These are phyloP conservation scores for Immersiella caudata DNA, from an alignment of 495 filamentous ascomycete genomes.

Conservation along the genomic window DNA sequence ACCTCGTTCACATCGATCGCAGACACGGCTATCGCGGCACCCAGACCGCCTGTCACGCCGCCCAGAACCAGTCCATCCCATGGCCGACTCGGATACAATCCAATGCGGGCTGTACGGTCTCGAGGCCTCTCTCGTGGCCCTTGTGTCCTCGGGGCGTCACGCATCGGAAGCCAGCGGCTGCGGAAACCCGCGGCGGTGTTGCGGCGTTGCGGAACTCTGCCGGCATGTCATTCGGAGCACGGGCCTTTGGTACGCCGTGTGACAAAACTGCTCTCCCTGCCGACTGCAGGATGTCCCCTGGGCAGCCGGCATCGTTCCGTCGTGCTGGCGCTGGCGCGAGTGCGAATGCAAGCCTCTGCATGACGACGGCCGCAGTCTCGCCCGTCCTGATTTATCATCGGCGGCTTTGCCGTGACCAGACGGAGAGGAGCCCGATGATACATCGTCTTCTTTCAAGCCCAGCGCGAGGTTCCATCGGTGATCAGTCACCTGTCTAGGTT, in stretches of 20 bases:
- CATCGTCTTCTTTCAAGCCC: background rate
- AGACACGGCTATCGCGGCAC: conserved; percentile 4
- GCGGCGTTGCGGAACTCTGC: background rate
- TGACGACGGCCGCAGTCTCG: background rate
- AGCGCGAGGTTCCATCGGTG: background rate
- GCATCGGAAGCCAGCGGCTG: background rate
- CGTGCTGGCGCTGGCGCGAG: too few relatives aligned
- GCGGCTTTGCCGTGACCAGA: background rate
- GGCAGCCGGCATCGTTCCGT: background rate
- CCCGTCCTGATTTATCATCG: background rate
- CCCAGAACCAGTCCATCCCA: background rate
- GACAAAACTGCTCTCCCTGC: background rate
- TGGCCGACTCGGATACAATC: background rate
- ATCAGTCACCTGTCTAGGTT: background rate
- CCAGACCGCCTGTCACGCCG: background rate
- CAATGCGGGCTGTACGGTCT: background rate
- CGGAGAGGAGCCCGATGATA: background rate
- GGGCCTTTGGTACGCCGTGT: background rate
- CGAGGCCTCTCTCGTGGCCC: background rate
- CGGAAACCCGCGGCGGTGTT: background rate
- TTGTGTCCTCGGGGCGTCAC: background rate
- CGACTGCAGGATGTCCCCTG: background rate
- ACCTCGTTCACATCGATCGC: background rate
- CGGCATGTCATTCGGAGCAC: background rate
- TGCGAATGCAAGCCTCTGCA: background rate